Base-by-base conservation (phyloP, 2,329 filamentous ascomycete species). In the Verruconis gallopava region DNA sequence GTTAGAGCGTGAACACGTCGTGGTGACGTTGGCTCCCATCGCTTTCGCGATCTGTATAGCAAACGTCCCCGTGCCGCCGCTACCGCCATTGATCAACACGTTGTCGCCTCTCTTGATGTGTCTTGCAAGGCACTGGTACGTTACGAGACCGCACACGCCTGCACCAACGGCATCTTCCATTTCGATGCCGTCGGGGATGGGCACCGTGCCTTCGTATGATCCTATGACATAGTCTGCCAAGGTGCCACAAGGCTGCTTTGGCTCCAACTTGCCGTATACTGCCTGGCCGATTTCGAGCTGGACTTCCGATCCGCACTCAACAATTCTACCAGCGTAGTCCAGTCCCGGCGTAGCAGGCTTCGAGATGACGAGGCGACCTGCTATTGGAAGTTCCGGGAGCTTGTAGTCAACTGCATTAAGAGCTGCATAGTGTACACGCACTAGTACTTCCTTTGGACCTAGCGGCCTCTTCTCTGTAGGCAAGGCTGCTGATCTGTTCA, bases 351-450 rank as follows among this genome's bases (percentile, higher is more conserved):
- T 66, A 14, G 63, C 63, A 17, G 71, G 69, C 15, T 53, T 54
- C 32, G 52, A 38, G 13, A 62, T 38, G 3, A 60, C 45, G 32
- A 60, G 43, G 18, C 59, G 59, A 4, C 64, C 55, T 4, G 72
- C 43, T 0, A 66, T 56, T 3, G 38, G 38, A 20, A 67, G 57
- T 51, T 80, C 75, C 5, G 72, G 63, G 1, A 72, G 48, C 55
- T 81, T 81, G 65, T 76, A 72, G 64, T 82, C 78, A 21, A 71
- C 71, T 0, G 76, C 75, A 53, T 81, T 81, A 47, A 80, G 53
- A 19, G 69, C 60, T 18, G 65, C 63, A 44, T 65, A 61, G 44
- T 70, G 57, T 5, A 81, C 70, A 46, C 70, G 59, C 37, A 81
- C 60, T 11, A 80, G 64, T 35, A 77, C 63, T 28, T 65, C 52